phyloP scores from a whole-genome alignment of 139 green algal genomes.

The Coelastrella sp. region DNA sequence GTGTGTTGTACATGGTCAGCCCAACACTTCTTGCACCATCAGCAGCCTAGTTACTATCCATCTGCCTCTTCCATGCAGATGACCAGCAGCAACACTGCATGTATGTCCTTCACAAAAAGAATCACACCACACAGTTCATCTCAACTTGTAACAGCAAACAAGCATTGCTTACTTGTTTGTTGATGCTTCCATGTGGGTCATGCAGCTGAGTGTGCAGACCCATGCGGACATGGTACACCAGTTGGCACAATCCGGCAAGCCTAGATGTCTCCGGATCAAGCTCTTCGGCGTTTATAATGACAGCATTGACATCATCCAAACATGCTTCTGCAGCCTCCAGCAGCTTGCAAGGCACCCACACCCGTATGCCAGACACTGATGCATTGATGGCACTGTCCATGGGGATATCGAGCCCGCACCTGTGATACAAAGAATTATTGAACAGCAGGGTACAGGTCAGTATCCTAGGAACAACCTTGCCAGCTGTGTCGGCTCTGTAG shows the following conservation, averaged over 20 bases:
- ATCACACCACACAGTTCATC: neutral
- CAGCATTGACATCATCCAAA: neutral
- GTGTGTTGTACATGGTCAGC: no score
- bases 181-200: neutral
- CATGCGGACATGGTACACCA: neutral
- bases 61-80: no score
- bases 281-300: no score
- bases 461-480: no score
- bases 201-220: neutral
- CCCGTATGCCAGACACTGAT: constrained; percentile 30
- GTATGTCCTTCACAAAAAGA: neutral
- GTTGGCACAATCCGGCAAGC: neutral
- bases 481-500: no score
- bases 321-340: constrained; percentile 2
- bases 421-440: no score
- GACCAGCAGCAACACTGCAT: neutral
- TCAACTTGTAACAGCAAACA: no score
- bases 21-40: no score
- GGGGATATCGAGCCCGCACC: constrained; percentile 15
- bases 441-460: no score
- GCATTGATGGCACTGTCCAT: constrained; percentile 11
- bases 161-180: neutral
- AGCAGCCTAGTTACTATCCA: no score
- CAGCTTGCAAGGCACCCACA: constrained; percentile 5
- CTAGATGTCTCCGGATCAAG: no score